Evolutionary conservation across 768 basidiomycete species (phyloP).

Genomic region (Xerocomellus chrysenteron): DNA sequence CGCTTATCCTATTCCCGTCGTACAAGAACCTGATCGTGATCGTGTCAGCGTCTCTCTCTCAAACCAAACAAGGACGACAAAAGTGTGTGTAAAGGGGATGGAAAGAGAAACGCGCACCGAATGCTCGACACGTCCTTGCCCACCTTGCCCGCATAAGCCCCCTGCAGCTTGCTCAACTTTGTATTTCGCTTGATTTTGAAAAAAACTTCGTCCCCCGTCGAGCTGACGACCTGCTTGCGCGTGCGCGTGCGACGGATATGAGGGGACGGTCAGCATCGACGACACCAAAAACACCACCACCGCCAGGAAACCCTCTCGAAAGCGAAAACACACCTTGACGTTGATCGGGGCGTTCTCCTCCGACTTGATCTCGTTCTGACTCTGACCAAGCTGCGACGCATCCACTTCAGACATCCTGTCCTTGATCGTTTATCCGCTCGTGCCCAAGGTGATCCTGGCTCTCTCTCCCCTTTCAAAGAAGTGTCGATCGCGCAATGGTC

Average conservation of each 20-base stretch:
- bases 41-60: neutral
- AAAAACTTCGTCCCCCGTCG: constrained; percentile 84
- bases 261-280: too few species aligned
- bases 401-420: constrained; percentile 14
- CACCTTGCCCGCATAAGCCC: constrained; percentile 89
- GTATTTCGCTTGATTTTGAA: constrained; percentile 97
- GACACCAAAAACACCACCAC: too few species aligned
- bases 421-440: neutral
- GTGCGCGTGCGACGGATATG: too few species aligned
- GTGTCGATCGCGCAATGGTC: neutral
- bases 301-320: neutral
- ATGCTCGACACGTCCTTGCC: constrained; percentile 87
- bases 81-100: too few species aligned
- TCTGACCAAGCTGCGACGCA: constrained; percentile 3
- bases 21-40: constrained; percentile 71
- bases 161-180: constrained; percentile 88
- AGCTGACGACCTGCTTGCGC: constrained; percentile 60
- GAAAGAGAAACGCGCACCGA: constrained; percentile 54
- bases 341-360: constrained; percentile 69
- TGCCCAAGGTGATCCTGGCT: too few species aligned
- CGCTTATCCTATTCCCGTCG: constrained; percentile 81
- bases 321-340: constrained; percentile 59
- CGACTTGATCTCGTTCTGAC: constrained; percentile 45
- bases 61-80: too few species aligned
- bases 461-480: neutral